These are phyloP conservation scores for Talaromyces atroroseus DNA, from an alignment of 2,329 filamentous ascomycete species.

Conservation along the genomic window DNA sequence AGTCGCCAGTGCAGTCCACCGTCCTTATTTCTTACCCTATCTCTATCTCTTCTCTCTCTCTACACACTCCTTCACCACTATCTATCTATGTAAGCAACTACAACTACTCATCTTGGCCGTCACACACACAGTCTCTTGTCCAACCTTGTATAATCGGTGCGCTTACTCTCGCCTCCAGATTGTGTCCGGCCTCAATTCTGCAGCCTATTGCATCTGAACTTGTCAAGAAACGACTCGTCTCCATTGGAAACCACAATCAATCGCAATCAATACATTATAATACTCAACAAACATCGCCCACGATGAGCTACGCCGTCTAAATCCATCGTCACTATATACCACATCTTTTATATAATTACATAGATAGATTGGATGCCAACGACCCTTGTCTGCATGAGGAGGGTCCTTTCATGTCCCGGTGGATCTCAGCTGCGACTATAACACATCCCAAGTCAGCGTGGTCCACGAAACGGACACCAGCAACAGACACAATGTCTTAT, in stretches of 20 bases:
- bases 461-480: slow-evolving; percentile 22
- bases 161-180: no score
- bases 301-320: background rate
- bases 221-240: no score
- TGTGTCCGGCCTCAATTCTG: no score
- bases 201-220: no score
- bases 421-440: slow-evolving; percentile 3
- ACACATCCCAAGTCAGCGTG: background rate
- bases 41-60: background rate
- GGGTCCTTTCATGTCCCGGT: slow-evolving; percentile 1
- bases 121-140: no score
- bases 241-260: no score
- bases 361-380: background rate
- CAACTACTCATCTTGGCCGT: background rate
- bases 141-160: no score
- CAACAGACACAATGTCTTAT: slow-evolving; percentile 36
- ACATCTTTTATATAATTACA: background rate
- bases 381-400: background rate
- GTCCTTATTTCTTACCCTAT: background rate
- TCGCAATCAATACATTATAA: no score
- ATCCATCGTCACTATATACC: background rate
- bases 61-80: background rate
- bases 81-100: background rate
- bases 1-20: no score
- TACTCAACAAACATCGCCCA: background rate